These are phyloP conservation scores for Sphaceloma murrayae DNA, from an alignment of 2,329 filamentous ascomycete genomes.

Conservation along the genomic window DNA sequence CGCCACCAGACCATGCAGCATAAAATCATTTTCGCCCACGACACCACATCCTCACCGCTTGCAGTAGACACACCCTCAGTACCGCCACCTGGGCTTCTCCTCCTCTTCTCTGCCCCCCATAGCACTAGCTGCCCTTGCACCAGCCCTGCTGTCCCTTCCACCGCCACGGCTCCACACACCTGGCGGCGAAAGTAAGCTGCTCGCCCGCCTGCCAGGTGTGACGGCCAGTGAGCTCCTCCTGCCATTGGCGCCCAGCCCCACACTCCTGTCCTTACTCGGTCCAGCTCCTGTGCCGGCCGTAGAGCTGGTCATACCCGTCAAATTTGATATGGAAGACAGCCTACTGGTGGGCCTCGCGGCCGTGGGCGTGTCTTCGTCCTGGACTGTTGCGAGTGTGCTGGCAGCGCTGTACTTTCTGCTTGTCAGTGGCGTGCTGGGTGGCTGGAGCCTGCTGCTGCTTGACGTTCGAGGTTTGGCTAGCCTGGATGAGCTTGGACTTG, in stretches of 20 bases:
- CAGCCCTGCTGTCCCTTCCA: constrained; percentile 5
- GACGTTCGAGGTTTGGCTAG: neutral
- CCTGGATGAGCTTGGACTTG: neutral
- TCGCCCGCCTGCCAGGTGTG: constrained; percentile 5
- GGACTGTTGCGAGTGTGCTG: constrained; percentile 6
- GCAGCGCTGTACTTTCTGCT: constrained; percentile 8
- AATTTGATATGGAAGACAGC: no score
- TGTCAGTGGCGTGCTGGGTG: constrained; percentile 12
- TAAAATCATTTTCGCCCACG: no score
- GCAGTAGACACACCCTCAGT: no score
- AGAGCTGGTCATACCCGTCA: no score
- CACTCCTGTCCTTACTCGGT: neutral
- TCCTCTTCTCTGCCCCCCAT: constrained; percentile 6
- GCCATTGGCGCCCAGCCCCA: neutral
- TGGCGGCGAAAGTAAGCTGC: constrained; percentile 8
- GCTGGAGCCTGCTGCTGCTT: neutral
- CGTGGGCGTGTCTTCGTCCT: constrained; percentile 6
- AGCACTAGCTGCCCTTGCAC: neutral
- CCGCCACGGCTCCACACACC: constrained; percentile 8
- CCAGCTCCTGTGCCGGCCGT: neutral
- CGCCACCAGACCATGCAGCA: no score
- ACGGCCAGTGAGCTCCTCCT: constrained; percentile 8
- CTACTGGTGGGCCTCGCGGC: neutral
- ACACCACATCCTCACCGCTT: no score
- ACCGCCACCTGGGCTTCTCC: constrained; percentile 10